Base-by-base conservation (phyloP, 108 stramenopile genomes). In the Cyclotella kingstonii region DNA sequence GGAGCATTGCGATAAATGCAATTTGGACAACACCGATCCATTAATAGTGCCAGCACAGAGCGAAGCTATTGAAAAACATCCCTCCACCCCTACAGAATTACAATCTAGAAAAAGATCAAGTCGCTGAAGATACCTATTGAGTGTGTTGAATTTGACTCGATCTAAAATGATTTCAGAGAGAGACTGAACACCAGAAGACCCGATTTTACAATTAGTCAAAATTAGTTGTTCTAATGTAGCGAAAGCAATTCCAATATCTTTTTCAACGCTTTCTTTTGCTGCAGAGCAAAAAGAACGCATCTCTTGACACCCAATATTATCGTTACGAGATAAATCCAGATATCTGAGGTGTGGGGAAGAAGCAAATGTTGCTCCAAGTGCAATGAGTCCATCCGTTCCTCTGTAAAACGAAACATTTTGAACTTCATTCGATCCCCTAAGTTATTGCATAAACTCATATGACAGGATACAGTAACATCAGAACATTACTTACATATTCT, bases 171-270 rank as follows among this genome's bases (percentile, higher is more conserved):
- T 38, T 54, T 54, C 51, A 12, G 66, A 48, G 4, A 72, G 52
- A 18, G 26, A 19, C 28, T 61, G 25, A 31, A 68, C 51, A 12
- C 62, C 72, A 41, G 46, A 8, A 25, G 60, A 56, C 23, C 61
- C 56, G 26, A 78, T 76, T 36, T 68, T 79, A 41, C 81, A 81
- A 39, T 82, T 77, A 26, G 83, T 79, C 41, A 84, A 68, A 40
- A 70, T 68, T n/a, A 84, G 60, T 35, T 64, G 36, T 39, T 73
- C 39, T 54, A 83, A 55, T 15, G 48, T 41, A 15, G 60, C 44
- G 39, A 75, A 70, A 18, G 63, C 58, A 8, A 53, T 21, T 36
- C 5, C 34, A 21, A 10, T 39, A n/a, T 43, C 44, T 17, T 19
- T 31, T n/a, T 12, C 51, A 17, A 29, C 36, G 55, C 23, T 17